Conservation (phyloP, 2,329 filamentous ascomycete species). For the Microcyclosporella mali region DNA sequence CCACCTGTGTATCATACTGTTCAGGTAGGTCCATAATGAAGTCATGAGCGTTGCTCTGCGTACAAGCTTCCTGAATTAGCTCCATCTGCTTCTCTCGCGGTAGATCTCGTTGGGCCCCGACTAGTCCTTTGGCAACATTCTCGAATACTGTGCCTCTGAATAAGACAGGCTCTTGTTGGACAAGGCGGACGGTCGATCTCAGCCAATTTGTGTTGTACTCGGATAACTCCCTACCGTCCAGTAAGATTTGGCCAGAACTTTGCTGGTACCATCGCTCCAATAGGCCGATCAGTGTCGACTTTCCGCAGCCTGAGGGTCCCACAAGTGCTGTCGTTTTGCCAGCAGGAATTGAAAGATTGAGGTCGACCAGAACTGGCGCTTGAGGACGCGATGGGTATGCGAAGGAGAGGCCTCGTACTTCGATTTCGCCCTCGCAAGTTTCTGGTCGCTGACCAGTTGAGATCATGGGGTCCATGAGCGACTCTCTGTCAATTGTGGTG, state of each 20-base stretch:
- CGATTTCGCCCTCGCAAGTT: slow-evolving; percentile 44
- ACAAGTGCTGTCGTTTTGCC: slow-evolving; percentile 43
- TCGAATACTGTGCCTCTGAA: slow-evolving; percentile 33
- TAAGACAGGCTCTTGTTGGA: slow-evolving; percentile 34
- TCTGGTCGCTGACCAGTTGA: slow-evolving; percentile 19
- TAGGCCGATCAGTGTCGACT: slow-evolving; percentile 34
- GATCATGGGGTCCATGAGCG: slow-evolving; percentile 35
- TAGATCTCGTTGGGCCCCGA: slow-evolving; percentile 33
- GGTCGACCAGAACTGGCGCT: slow-evolving; percentile 32
- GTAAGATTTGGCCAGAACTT: slow-evolving; percentile 25
- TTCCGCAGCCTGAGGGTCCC: slow-evolving; percentile 35
- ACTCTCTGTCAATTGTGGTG: slow-evolving; percentile 36
- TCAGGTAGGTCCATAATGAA: slow-evolving; percentile 34
- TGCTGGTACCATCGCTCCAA: slow-evolving; percentile 33
- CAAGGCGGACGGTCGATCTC: slow-evolving; percentile 25
- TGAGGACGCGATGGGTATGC: slow-evolving; percentile 54
- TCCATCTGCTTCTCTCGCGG: slow-evolving; percentile 26
- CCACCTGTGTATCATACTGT: slow-evolving; percentile 31
- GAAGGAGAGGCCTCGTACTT: slow-evolving; percentile 61
- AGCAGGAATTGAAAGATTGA: slow-evolving; percentile 34
- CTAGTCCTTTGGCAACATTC: slow-evolving; percentile 33
- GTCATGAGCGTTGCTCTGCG: slow-evolving; percentile 30
- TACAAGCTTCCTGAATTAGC: slow-evolving; percentile 32
- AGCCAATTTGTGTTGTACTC: slow-evolving; percentile 31
- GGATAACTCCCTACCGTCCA: slow-evolving; percentile 28